phyloP scores from a whole-genome alignment of 257 asterid species.

The Voacanga thouarsii region DNA sequence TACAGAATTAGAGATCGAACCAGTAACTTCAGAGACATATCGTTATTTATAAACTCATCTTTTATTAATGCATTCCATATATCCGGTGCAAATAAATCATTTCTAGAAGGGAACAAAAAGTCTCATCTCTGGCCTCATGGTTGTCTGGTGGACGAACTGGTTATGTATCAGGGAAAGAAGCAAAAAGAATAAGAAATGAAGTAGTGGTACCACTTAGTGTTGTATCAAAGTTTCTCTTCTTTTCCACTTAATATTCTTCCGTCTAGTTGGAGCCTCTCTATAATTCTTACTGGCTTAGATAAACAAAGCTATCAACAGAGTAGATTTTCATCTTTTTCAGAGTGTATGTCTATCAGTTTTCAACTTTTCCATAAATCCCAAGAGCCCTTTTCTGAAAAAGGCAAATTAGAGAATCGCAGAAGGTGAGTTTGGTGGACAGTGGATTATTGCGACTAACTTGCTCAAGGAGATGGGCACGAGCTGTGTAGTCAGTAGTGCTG shows the following conservation, averaged over 20 bases:
- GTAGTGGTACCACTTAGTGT: not conserved
- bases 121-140: no score
- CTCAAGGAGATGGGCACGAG: not conserved
- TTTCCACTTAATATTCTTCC: not conserved
- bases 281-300: not conserved
- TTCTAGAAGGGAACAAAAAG: not conserved
- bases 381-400: not conserved
- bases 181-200: not conserved
- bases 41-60: no score
- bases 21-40: no score
- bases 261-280: not conserved
- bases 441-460: not conserved
- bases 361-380: not conserved
- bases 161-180: not conserved
- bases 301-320: not conserved
- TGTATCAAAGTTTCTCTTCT: not conserved
- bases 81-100: not conserved
- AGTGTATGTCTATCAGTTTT: not conserved
- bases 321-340: slow-evolving; percentile 5
- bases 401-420: not conserved
- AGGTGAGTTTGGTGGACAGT: not conserved
- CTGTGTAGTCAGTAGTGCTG: no score
- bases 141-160: not conserved
- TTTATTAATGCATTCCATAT: no score
- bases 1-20: no score